Evolutionary conservation across 192 early-diverging fungal genomes (phyloP), one percentile per base, ranked within the genome.

Genomic region (Coemansia sp.): DNA sequence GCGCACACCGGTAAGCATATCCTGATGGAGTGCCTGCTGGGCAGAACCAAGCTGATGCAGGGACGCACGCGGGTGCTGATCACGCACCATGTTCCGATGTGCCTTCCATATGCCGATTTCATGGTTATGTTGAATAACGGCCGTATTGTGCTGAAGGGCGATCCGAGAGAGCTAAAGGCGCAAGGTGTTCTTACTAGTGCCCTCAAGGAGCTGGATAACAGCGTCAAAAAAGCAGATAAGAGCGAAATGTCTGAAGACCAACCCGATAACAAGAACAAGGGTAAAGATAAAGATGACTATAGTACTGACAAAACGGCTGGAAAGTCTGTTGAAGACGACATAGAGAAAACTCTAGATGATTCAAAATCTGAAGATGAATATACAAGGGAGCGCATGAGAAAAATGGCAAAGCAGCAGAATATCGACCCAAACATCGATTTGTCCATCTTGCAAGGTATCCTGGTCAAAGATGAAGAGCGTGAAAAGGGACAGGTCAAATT

Each of bases 381-480:
- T 29, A 29, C 29, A 29, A 29, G 29, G 3, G 63, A 71, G 54
- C 67, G 67, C 7, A 15, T 56, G 34, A 62, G 62, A 29, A 61
- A 34, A 46, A 65, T 81, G 41, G 61, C 74, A 15, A 61, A 23
- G 22, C 79, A 83, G 40, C 65, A 77, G 42, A 64, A 63, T 9
- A 56, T 65, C 2, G 76, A 85, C 11, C 65, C 59, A 33, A 57
- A 83, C 70, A 48, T 14, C 13, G 64, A 61, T 40, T 2, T 59
- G 20, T 49, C 67, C 3, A 48, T 36, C 7, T n/a, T 72, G 62
- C 50, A 79, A 56, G 83, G 84, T n/a, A 82, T 89, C 61, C 81
- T 97, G 40, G 89, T 92, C 53, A 69, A 86, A 41, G 89, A 91
- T 3, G 96, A 99, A 73, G 89, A 92, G 65, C 87, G 87, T 43